These are phyloP conservation scores for Macadamia integrifolia DNA, from an alignment of 164 flowering plant genomes.

Conservation along the genomic window DNA sequence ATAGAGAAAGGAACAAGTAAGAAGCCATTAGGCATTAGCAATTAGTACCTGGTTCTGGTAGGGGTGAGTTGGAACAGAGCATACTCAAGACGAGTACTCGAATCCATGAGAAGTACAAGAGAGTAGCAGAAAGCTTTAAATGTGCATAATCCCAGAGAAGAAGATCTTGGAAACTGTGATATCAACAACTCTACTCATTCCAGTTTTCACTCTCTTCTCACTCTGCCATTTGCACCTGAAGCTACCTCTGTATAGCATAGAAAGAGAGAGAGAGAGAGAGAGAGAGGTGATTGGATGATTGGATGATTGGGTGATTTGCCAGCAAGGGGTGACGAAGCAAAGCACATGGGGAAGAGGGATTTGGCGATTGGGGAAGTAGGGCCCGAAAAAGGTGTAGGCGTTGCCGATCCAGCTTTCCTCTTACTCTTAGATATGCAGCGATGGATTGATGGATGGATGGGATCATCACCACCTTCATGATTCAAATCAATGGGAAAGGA, in stretches of 20 bases:
- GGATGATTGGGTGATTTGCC: slow-evolving; percentile 2
- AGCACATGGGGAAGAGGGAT: slow-evolving; percentile 19
- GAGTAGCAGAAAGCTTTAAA: slow-evolving; percentile 7
- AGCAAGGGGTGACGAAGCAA: slow-evolving; percentile 17
- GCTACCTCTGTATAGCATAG: background rate
- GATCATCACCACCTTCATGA: no score
- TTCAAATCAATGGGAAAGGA: background rate
- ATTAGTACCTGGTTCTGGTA: slow-evolving; percentile 71
- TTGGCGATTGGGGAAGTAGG: slow-evolving; percentile 8
- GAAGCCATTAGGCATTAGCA: no score
- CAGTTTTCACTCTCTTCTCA: background rate
- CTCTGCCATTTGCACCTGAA: background rate
- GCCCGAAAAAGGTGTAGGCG: slow-evolving; percentile 15
- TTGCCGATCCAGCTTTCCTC: slow-evolving; percentile 2
- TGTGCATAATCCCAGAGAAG: background rate
- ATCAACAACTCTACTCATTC: background rate
- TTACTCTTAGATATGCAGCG: no score
- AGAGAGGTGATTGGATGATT: slow-evolving; percentile 13
- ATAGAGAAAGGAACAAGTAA: background rate
- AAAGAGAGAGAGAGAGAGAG: slow-evolving; percentile 11
- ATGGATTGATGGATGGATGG: no score
- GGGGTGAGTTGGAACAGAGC: slow-evolving; percentile 88
- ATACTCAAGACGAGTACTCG: slow-evolving; percentile 39
- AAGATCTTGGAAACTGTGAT: background rate
- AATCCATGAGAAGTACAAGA: slow-evolving; percentile 26